Base-by-base conservation (phyloP, 1,284 basidiomycete species). In the Papiliotrema flavescens region DNA sequence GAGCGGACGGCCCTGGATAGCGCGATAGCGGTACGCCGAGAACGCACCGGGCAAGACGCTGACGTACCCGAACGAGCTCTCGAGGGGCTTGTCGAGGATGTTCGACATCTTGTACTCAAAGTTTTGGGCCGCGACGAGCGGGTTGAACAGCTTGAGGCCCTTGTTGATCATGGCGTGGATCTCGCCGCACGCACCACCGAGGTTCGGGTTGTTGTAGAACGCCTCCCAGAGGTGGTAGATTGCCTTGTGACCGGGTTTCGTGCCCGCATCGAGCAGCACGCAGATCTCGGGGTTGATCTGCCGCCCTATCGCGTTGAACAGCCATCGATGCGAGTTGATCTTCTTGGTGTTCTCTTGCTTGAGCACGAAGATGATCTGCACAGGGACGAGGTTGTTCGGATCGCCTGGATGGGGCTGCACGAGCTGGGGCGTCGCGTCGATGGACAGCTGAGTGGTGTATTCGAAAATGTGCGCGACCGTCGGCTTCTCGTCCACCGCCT, bases 41-140 rank as follows among this genome's bases (percentile, higher is more conserved):
- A 98, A 98, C 47, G 94, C 94, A 71, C 94, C 94, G 47, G 95
- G 95, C 55, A 98, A 79, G 58, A 97, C 94, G 44, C 90, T 93
- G 20, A 92, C 90, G 62, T 97, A 98, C 51, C 94, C 95, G 69
- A 98, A 98, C 60, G 86, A 87, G 67, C 89, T 93, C 76, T 98
- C 94, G 45, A 95, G 81, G 2, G 94, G 94, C 75, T 65, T 75
- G 84, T 89, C 89, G 24, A 94, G 80, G 66, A 96, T 95, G 75
- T 94, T 94, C 37, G 89, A 92, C 89, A 94, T 94, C 79, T 80
- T 97, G 80, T 98, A 98, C 78, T 98, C 95, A 67, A 98, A 98
- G 77, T 98, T 98, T 76, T 98, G 95, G 23, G 91, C 90, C 11
- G 92, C 92, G 32, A 94, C 63, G 44, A 98, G 80, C 14, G 95